phyloP scores from a whole-genome alignment of 176 grass and related monocot genomes.

The Musa beccarii region DNA sequence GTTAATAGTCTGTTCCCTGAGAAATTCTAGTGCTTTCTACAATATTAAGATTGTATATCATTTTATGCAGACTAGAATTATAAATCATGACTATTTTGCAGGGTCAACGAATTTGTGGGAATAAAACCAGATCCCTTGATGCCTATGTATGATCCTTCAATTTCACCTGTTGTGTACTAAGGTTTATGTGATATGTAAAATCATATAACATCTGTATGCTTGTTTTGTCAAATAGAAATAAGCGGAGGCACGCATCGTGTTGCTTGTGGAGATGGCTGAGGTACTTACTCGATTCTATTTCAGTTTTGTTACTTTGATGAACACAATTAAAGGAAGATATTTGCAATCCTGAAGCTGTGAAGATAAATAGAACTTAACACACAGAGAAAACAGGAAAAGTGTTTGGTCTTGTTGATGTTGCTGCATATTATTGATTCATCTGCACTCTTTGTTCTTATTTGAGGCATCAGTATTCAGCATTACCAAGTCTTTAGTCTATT shows the following conservation, averaged over 20 bases:
- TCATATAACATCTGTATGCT: slow-evolving; percentile 16
- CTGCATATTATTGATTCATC: background rate
- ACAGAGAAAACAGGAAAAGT: background rate
- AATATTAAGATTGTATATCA: background rate
- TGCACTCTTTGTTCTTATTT: background rate
- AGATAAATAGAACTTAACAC: background rate
- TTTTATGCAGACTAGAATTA: background rate
- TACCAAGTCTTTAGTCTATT: background rate
- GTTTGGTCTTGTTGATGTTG: background rate
- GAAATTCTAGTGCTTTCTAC: background rate
- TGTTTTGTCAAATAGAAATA: slow-evolving; percentile 11
- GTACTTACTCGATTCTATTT: background rate
- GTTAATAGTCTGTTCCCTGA: background rate
- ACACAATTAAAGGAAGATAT: background rate
- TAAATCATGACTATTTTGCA: slow-evolving; percentile 22
- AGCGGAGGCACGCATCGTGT: background rate
- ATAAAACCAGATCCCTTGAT: slow-evolving; percentile 75
- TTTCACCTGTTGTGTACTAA: slow-evolving; percentile 4
- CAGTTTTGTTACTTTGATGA: background rate
- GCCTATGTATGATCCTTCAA: slow-evolving; percentile 56
- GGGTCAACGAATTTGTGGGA: slow-evolving; percentile 80
- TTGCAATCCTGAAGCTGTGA: background rate
- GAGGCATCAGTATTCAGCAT: background rate
- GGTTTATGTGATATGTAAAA: slow-evolving; percentile 6
- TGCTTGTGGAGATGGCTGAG: slow-evolving; percentile 5